Evolutionary conservation across 352 stramenopile genomes (phyloP), one percentile per base, ranked within the genome.

Genomic region (Globisporangium nodosum): DNA sequence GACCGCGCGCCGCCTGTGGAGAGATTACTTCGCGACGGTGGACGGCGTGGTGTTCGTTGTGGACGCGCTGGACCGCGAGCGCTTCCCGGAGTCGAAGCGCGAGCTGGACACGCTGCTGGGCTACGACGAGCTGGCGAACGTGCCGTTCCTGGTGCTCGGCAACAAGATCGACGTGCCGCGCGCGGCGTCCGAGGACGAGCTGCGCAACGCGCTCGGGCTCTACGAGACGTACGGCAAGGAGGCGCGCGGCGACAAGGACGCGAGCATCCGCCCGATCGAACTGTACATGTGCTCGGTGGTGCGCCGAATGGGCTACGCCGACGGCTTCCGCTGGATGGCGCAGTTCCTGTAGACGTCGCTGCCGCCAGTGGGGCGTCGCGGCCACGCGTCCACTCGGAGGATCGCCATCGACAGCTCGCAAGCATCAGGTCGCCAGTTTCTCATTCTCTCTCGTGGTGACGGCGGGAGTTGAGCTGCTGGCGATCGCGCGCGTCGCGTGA

Each of bases 241-340:
- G 54, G 80, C 86, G 53, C 81, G 87, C 53, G 87, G 86, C 27
- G 88, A 97, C 74, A 85, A 86, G 54, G 85, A 96, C 66, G 76
- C 78, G 40, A 94, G 81, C 74, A 96, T 96, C 56, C 90, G 92
- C 67, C 92, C 94, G 35, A 99, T 99, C 63, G 97, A 99, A 72
- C 82, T 99, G 46, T 99, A 99, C 88, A 99, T 99, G 97, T 99
- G 97, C 73, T 99, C 95, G 59, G 97, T 99, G 31, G 94, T 98
- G 63, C 90, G 96, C 82, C 90, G 94, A 87, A 99, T 99, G 94
- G 96, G 96, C 50, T 99, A 99, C 73, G 94, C 96, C 47, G 97
- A 99, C 77, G 97, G 88, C 62, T 94, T 94, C 78, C 83, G 85
- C 65, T 94, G 85, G 85, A 92, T 94, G 82, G 83, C 85, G 24